phyloP scores from a whole-genome alignment of 192 early-diverging fungal species.

The Backusella tarrabulga region DNA sequence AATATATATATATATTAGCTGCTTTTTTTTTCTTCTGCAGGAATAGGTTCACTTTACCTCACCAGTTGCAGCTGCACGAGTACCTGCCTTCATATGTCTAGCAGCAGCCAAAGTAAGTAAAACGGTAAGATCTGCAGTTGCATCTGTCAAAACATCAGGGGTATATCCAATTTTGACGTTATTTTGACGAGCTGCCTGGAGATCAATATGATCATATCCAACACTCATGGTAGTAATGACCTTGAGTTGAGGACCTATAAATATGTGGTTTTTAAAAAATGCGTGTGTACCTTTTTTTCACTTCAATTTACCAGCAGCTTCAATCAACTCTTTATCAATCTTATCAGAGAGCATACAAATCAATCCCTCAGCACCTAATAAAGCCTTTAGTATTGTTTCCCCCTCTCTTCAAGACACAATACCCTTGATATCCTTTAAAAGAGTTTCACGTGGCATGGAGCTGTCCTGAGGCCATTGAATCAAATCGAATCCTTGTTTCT shows the following conservation, averaged over 20 bases:
- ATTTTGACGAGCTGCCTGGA: conserved; percentile 46
- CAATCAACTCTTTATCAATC: conserved; percentile 66
- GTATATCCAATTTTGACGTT: conserved; percentile 72
- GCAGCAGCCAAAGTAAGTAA: conserved; percentile 71
- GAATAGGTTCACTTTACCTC: conserved; percentile 29
- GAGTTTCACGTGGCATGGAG: conserved; percentile 47
- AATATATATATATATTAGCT: too few species aligned
- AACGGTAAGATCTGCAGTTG: conserved; percentile 79
- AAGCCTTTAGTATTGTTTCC: neutral
- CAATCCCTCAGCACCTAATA: conserved; percentile 1
- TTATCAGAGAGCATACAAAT: conserved; percentile 62
- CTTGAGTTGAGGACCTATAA: conserved; percentile 54
- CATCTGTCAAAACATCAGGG: conserved; percentile 85
- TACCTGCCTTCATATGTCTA: conserved; percentile 63
- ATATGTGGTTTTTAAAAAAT: neutral
- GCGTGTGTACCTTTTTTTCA: neutral
- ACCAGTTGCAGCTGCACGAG: conserved; percentile 41
- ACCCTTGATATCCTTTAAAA: conserved; percentile 49
- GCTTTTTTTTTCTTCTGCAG: neutral
- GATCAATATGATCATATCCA: conserved; percentile 81
- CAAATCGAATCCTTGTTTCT: conserved; percentile 43
- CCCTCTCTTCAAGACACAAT: neutral
- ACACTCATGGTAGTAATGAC: conserved; percentile 77
- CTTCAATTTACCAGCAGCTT: conserved; percentile 52
- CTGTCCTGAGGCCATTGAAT: conserved; percentile 55